Evolutionary conservation across 495 filamentous ascomycete genomes (phyloP).

Genomic region (Lichenothelia convexa): DNA sequence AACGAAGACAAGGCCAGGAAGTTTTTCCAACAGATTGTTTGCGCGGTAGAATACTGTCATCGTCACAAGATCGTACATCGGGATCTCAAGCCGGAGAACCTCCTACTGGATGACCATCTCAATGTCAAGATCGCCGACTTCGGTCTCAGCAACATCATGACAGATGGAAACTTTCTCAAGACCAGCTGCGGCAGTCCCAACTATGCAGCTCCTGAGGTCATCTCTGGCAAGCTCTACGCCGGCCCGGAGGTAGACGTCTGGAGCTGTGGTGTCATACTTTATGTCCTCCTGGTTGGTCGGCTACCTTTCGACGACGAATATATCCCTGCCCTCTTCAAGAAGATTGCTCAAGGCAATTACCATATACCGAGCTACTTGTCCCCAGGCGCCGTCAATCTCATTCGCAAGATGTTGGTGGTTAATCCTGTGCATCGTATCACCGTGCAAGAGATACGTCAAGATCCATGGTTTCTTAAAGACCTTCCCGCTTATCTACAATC

Average conservation of each 20-base stretch:
- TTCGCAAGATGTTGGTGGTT: conserved; percentile 84
- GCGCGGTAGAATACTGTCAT: conserved; percentile 97
- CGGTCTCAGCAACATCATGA: conserved; percentile 98
- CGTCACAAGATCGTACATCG: conserved; percentile 97
- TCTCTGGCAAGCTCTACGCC: conserved; percentile 92
- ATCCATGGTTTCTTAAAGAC: conserved; percentile 85
- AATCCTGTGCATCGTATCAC: conserved; percentile 88
- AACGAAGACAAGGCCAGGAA: conserved; percentile 74
- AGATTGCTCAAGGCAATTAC: conserved; percentile 80
- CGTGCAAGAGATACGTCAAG: conserved; percentile 79
- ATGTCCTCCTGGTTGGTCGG: conserved; percentile 79
- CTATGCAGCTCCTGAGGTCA: conserved; percentile 95
- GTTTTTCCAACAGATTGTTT: conserved; percentile 99
- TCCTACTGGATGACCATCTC: conserved; percentile 78
- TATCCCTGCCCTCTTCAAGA: conserved; percentile 70
- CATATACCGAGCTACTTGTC: conserved; percentile 76
- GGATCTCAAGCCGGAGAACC: conserved; percentile 93
- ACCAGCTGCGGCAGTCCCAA: conserved; percentile 97
- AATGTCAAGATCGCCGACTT: conserved; percentile 99
- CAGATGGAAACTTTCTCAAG: conserved; percentile 95
- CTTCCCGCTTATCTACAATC: conserved; percentile 70
- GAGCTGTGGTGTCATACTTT: conserved; percentile 97
- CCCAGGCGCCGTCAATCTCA: conserved; percentile 64
- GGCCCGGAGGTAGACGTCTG: conserved; percentile 97
- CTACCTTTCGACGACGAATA: conserved; percentile 97